Percentiles rank a stretch among this genome's conserved stretches.
Evolutionary conservation across 495 filamentous ascomycete species (phyloP).

Genomic region (Pseudotulostoma volvatum): DNA sequence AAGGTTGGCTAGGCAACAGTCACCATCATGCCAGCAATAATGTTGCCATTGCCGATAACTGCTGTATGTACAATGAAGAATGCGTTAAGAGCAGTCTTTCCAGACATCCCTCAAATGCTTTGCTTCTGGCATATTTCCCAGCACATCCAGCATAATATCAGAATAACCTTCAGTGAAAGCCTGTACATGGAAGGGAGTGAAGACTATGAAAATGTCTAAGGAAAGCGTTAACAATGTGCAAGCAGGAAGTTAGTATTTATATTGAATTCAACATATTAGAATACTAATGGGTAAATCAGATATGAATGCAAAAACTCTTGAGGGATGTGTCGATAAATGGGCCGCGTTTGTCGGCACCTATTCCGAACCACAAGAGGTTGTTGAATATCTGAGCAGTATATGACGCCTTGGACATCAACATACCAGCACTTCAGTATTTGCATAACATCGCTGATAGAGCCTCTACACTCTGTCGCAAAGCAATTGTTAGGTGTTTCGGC

Average conservation of each 20-base stretch:
- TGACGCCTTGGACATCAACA: background rate
- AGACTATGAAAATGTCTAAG: background rate
- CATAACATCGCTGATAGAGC: background rate
- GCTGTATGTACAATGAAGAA: background rate
- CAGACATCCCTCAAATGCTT: background rate
- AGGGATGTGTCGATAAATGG: background rate
- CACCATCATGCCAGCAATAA: no score
- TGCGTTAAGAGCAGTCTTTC: background rate
- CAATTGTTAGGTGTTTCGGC: background rate
- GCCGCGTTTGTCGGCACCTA: background rate
- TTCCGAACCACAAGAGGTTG: background rate
- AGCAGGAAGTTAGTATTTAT: background rate
- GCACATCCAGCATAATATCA: background rate
- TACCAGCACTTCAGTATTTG: background rate
- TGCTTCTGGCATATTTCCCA: background rate
- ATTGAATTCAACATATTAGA: background rate
- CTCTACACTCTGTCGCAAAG: background rate
- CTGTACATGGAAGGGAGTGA: background rate
- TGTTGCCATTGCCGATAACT: background rate
- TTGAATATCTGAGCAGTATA: background rate
- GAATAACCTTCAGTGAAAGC: background rate
- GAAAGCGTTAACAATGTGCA: background rate
- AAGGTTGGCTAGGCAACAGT: no score
- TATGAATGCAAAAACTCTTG: background rate
- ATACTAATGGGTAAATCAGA: background rate